These are phyloP conservation scores for Pycnococcus provasolii DNA, from an alignment of 139 green algal species.

Conservation along the genomic window DNA sequence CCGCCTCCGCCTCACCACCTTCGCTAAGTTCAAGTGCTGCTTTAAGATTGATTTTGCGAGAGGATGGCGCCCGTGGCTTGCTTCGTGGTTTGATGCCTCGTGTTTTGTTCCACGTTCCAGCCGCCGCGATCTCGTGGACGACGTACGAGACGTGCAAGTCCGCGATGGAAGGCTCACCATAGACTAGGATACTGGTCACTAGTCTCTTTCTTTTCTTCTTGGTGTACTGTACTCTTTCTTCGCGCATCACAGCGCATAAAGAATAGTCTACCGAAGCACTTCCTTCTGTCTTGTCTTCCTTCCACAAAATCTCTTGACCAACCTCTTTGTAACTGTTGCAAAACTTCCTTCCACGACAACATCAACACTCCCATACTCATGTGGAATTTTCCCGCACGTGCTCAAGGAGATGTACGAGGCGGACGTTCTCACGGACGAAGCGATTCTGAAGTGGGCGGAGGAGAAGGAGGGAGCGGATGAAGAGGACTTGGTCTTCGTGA, in stretches of 20 bases:
- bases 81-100: constrained; percentile 66
- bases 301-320: no score
- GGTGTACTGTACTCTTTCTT: neutral
- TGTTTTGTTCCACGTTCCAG: constrained; percentile 85
- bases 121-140: constrained; percentile 86
- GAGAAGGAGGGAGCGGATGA: constrained; percentile 67
- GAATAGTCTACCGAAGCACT: neutral
- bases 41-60: constrained; percentile 8
- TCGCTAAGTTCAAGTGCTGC: constrained; percentile 9
- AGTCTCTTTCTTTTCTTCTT: no score
- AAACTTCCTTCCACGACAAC: no score
- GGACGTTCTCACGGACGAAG: constrained; percentile 66
- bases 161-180: neutral
- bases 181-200: neutral
- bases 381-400: constrained; percentile 47
- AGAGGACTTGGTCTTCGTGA: constrained; percentile 38
- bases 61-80: constrained; percentile 69
- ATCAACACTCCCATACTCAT: no score
- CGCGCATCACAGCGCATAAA: neutral
- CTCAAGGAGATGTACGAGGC: constrained; percentile 67
- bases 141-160: constrained; percentile 72
- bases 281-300: neutral
- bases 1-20: neutral
- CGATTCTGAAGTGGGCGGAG: constrained; percentile 60
- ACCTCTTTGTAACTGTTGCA: no score